phyloP scores from a whole-genome alignment of 768 basidiomycete genomes.

The Austroboletus festivus region DNA sequence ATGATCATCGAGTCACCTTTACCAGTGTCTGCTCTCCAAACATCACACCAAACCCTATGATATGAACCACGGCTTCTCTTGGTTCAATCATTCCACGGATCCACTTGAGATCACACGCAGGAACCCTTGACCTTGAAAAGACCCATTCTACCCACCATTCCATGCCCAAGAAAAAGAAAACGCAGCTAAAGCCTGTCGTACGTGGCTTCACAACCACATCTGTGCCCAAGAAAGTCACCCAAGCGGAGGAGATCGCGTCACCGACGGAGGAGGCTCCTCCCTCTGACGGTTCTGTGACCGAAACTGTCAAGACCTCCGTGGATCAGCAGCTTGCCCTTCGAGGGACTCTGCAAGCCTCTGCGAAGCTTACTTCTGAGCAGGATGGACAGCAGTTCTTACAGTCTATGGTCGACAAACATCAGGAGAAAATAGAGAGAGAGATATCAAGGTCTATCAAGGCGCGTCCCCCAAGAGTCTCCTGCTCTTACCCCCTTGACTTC shows the following conservation, averaged over 20 bases:
- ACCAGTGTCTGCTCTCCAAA: no score
- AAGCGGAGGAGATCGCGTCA: conserved; percentile 26
- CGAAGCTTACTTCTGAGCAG: conserved; percentile 36
- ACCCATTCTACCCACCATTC: not conserved
- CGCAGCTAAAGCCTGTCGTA: conserved; percentile 66
- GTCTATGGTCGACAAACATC: conserved; percentile 71
- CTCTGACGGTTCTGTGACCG: conserved; percentile 4
- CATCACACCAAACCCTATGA: no score
- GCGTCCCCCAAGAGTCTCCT: conserved; percentile 1
- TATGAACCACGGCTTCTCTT: not conserved
- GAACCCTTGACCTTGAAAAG: not conserved
- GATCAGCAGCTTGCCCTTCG: conserved; percentile 2
- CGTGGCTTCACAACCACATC: conserved; percentile 84
- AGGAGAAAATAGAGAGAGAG: conserved; percentile 89
- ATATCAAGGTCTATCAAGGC: conserved; percentile 72
- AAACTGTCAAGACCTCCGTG: conserved; percentile 5
- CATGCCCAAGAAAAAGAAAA: conserved; percentile 87
- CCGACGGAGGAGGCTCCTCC: conserved; percentile 4
- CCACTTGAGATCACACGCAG: not conserved
- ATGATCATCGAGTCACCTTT: no score
- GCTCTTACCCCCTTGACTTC: not conserved
- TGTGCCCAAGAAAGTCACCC: conserved; percentile 68
- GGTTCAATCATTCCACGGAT: not conserved
- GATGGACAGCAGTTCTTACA: conserved; percentile 62
- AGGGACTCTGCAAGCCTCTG: conserved; percentile 13